These are phyloP conservation scores for Diplocarpon rosae DNA, from an alignment of 2,329 filamentous ascomycete genomes.

Conservation along the genomic window DNA sequence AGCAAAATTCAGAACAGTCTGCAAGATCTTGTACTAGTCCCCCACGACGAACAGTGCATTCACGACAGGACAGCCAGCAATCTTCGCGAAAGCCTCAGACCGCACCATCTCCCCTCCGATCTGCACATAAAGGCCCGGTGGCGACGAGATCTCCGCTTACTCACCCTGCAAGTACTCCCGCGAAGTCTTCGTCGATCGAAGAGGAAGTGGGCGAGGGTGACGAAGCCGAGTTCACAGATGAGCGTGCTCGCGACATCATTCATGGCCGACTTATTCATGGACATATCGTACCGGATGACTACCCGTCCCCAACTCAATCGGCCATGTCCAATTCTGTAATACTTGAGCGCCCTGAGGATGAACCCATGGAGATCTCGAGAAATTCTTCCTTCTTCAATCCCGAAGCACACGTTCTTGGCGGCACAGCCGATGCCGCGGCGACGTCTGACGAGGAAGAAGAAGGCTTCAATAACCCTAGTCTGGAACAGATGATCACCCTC, in stretches of 20 bases:
- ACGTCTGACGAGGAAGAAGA: constrained; percentile 91
- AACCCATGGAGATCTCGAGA: constrained; percentile 70
- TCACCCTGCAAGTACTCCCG: constrained; percentile 14
- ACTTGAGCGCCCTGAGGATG: constrained; percentile 49
- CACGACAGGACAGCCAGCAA: constrained; percentile 18
- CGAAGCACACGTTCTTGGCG: constrained; percentile 59
- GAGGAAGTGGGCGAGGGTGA: constrained; percentile 16
- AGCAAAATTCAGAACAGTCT: constrained; percentile 8
- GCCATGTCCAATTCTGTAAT: constrained; percentile 48
- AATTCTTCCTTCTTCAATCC: constrained; percentile 72
- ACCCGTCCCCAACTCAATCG: constrained; percentile 67
- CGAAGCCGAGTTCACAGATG: constrained; percentile 38
- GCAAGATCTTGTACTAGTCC: constrained; percentile 9
- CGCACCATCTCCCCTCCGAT: constrained; percentile 17
- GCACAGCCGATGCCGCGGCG: constrained; percentile 71
- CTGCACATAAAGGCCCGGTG: constrained; percentile 9
- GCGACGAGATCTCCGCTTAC: constrained; percentile 17
- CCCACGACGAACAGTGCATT: constrained; percentile 13
- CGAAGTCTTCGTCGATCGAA: constrained; percentile 19
- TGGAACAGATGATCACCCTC: constrained; percentile 94
- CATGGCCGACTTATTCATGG: constrained; percentile 86
- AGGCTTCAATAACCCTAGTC: constrained; percentile 63
- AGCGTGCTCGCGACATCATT: constrained; percentile 78
- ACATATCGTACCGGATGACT: constrained; percentile 90
- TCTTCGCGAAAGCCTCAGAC: constrained; percentile 18